Evolutionary conservation across 2,329 filamentous ascomycete species (phyloP).

Genomic region (Rhynchosporium graminicola): DNA sequence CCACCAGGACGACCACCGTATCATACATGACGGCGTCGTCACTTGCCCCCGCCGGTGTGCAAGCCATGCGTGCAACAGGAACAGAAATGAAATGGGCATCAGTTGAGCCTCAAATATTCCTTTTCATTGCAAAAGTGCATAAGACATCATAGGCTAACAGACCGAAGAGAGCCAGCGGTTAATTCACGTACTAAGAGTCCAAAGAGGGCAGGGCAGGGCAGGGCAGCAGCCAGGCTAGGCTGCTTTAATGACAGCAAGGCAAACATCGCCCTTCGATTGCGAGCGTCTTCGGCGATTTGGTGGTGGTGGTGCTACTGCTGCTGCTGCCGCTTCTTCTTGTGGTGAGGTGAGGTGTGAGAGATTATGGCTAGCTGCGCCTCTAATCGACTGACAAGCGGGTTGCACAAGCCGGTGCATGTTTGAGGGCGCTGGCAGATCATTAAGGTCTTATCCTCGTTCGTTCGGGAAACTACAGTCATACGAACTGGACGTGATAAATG

Average conservation of each 20-base stretch:
- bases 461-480: not conserved
- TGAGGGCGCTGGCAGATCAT: not conserved
- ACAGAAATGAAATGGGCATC: not conserved
- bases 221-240: not conserved
- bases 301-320: not conserved
- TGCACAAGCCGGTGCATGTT: not conserved
- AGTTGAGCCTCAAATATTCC: not conserved
- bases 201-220: not conserved
- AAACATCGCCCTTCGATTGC: not conserved
- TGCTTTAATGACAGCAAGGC: not conserved
- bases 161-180: constrained; percentile 1
- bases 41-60: constrained; percentile 3
- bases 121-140: constrained; percentile 1
- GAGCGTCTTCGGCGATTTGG: not conserved
- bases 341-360: not conserved
- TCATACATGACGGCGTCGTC: constrained; percentile 12
- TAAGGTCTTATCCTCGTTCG: not conserved
- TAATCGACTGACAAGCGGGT: not conserved
- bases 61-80: not conserved
- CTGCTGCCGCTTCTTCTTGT: not conserved
- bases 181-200: not conserved
- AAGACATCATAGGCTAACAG: not conserved
- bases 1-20: not conserved
- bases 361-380: constrained; percentile 3
- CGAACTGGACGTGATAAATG: not conserved